Base-by-base conservation (phyloP, 2,329 filamentous ascomycete species). In the Phoma sp. region DNA sequence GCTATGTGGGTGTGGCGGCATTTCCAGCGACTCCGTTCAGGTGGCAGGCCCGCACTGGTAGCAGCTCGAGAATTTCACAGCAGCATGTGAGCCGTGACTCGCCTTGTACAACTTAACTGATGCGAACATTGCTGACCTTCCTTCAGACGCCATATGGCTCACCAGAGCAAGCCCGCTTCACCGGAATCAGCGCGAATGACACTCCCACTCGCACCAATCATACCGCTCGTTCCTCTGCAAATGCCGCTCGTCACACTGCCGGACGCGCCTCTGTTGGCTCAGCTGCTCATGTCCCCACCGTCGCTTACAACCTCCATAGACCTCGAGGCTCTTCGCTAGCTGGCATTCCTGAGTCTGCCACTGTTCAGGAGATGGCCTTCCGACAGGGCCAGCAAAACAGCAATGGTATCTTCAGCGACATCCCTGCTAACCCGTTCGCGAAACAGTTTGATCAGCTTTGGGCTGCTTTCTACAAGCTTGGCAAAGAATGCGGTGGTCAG, bases 341-440 rank as follows among this genome's bases (percentile, higher is more conserved):
- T 17, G 61, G 60, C 17, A 45, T 69, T 12, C 55, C 64, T 9
- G 62, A 68, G 47, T 29, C 47, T 18, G 42, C 61, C 1, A 56
- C 59, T 21, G 65, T 68, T 9, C 61, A 68, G 37, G 66, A 66
- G 36, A 59, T 62, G 46, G 66, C 61, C 10, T 66, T 67, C 40
- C 65, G 65, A 40, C 60, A 63, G 28, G 66, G 65, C 25, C 64
- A 66, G 33, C 46, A 56, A 14, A 60, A 65, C 20, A 38, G 37
- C 11, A 47, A 42, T 25, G 51, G 45, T 14, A 25, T 49, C 15
- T 42, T 42, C 4, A 43, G 57, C 17, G 36, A 53, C 5, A 10
- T 58, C 5, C 58, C 65, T 11, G 10, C 54, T 17, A 69, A 54
- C 25, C 65, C 64, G 1, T 69, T 66, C 36, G 47, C 53, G 2